phyloP scores from a whole-genome alignment of 2,329 filamentous ascomycete genomes.

The Fusarium verticillioides region DNA sequence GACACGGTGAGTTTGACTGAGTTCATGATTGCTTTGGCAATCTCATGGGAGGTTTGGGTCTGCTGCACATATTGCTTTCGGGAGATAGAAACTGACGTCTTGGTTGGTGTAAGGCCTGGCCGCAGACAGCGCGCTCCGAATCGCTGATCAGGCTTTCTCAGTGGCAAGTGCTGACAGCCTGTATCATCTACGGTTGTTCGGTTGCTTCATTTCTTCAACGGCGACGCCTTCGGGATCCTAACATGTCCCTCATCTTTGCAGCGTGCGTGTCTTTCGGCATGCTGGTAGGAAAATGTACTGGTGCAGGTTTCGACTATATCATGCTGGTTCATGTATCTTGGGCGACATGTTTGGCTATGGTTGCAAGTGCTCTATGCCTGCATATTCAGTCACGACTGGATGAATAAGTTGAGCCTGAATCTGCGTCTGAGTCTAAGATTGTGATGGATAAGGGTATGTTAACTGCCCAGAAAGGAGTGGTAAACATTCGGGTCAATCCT shows the following conservation, averaged over 20 bases:
- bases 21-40: background rate
- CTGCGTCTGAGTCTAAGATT: background rate
- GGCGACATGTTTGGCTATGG: conserved; percentile 42
- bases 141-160: conserved; percentile 24
- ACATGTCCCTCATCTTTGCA: conserved; percentile 32
- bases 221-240: conserved; percentile 31
- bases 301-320: conserved; percentile 38
- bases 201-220: conserved; percentile 40
- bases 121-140: conserved; percentile 15
- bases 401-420: conserved; percentile 7
- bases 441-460: background rate
- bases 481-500: background rate
- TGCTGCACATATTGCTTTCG: background rate
- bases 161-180: conserved; percentile 38
- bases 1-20: conserved; percentile 31
- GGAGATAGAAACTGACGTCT: conserved; percentile 28
- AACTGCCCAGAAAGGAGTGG: conserved; percentile 2
- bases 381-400: conserved; percentile 9
- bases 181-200: conserved; percentile 42
- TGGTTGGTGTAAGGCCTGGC: conserved; percentile 30
- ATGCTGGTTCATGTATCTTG: conserved; percentile 41
- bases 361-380: conserved; percentile 29
- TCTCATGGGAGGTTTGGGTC: background rate
- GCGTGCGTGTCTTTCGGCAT: conserved; percentile 34
- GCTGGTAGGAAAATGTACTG: conserved; percentile 24